Conservation (phyloP, 129 eudicot genomes). For the Tagetes patula region DNA sequence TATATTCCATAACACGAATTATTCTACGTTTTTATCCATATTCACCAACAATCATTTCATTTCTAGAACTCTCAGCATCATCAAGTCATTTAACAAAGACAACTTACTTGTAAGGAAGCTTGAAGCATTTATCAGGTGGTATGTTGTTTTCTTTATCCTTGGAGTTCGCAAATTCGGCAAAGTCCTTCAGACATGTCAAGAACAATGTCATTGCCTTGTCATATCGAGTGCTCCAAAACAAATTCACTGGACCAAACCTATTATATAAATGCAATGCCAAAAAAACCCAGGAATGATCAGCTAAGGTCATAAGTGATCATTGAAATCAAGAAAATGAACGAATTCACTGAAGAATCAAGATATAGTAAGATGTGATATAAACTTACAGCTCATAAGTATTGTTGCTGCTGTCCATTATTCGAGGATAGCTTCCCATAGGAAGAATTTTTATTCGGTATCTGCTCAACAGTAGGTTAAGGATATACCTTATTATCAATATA, state of each 20-base stretch:
- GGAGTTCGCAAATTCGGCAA: conserved; percentile 78
- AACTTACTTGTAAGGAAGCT: conserved; percentile 91
- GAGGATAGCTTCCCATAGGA: conserved; percentile 98
- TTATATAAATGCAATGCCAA: conserved; percentile 5
- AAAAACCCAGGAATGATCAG: neutral
- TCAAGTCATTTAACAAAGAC: neutral
- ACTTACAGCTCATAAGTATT: conserved; percentile 94
- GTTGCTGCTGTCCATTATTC: conserved; percentile 83
- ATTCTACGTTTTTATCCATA: too few relatives aligned
- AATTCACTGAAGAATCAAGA: neutral
- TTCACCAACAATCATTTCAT: neutral
- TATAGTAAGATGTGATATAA: conserved; percentile 12
- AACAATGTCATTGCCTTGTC: conserved; percentile 96
- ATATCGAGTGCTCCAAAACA: conserved; percentile 96
- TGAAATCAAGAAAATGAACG: neutral
- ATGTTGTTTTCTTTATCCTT: conserved; percentile 87
- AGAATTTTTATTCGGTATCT: conserved; percentile 89
- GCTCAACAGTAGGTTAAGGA: conserved; percentile 39
- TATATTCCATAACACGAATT: too few relatives aligned
- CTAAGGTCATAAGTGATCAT: neutral
- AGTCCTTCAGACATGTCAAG: conserved; percentile 88
- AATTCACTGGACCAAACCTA: conserved; percentile 95
- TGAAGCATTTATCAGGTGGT: conserved; percentile 77
- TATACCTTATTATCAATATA: conserved; percentile 10
- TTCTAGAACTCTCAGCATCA: neutral